Conservation (phyloP, 2,329 filamentous ascomycete genomes). For the Pyricularia grisea region DNA sequence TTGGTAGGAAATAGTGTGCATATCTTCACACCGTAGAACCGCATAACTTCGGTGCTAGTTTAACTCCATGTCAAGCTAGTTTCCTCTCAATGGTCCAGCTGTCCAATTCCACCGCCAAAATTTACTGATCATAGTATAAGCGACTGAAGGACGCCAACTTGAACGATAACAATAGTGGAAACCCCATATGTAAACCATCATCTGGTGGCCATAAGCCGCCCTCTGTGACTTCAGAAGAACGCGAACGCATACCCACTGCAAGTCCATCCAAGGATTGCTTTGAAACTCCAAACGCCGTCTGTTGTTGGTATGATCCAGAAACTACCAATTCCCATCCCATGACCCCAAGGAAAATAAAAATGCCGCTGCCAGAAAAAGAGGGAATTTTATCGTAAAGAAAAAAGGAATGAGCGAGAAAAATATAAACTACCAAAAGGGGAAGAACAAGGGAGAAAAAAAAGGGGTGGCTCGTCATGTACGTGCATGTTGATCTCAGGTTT, state of each 20-base stretch:
- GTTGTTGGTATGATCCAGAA: not conserved
- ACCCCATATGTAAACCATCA: not conserved
- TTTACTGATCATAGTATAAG: not conserved
- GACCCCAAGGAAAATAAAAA: not conserved
- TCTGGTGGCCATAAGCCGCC: not conserved
- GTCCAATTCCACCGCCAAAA: not conserved
- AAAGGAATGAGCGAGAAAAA: not conserved
- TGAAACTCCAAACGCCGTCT: not conserved
- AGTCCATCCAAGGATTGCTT: not conserved
- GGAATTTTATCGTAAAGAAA: not conserved
- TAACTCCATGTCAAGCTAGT: not conserved
- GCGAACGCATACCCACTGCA: not conserved
- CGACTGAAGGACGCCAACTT: not conserved
- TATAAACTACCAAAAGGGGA: not conserved
- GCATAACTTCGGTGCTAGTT: not conserved
- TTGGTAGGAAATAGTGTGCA: not conserved
- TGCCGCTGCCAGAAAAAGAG: not conserved
- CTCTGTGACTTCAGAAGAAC: not conserved
- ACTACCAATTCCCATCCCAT: not conserved
- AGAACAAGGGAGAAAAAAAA: not conserved
- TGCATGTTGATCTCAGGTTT: slow-evolving; percentile 8
- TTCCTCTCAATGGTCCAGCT: not conserved
- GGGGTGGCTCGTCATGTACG: not conserved
- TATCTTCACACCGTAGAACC: not conserved
- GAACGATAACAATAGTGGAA: not conserved